Conservation (phyloP, 768 basidiomycete species). For the Dictyophora rubrovolvata region DNA sequence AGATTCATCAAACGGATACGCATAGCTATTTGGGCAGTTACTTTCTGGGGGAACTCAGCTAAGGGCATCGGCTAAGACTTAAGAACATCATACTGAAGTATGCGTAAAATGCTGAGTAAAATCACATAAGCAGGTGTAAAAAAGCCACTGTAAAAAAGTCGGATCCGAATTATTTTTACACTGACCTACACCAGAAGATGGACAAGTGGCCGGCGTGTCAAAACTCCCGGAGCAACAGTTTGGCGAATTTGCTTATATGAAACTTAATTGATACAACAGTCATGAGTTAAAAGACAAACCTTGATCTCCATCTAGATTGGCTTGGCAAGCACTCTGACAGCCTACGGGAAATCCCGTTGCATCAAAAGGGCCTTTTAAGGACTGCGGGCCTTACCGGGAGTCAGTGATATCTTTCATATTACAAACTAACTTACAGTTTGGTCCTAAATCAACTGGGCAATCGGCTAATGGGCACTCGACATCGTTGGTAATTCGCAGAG, state of each 20-base stretch:
- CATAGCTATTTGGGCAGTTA: slow-evolving; percentile 38
- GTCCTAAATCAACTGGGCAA: slow-evolving; percentile 53
- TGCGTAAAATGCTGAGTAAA: slow-evolving; percentile 5
- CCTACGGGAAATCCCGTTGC: slow-evolving; percentile 45
- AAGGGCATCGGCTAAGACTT: neutral
- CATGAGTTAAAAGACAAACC: slow-evolving; percentile 13
- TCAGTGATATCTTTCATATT: neutral
- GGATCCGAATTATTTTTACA: neutral
- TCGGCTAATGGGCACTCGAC: slow-evolving; percentile 42
- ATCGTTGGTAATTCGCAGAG: slow-evolving; percentile 46
- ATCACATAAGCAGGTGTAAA: neutral
- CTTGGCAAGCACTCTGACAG: slow-evolving; percentile 49
- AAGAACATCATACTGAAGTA: slow-evolving; percentile 8
- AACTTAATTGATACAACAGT: neutral
- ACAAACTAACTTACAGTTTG: slow-evolving; percentile 33
- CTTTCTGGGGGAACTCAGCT: slow-evolving; percentile 19
- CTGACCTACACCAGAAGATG: slow-evolving; percentile 29
- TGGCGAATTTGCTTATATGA: slow-evolving; percentile 36
- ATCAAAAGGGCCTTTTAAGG: slow-evolving; percentile 44
- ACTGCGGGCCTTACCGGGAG: slow-evolving; percentile 31
- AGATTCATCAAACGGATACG: slow-evolving; percentile 45
- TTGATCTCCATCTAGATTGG: slow-evolving; percentile 28
- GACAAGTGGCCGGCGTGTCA: slow-evolving; percentile 46
- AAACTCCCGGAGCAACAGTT: slow-evolving; percentile 57
- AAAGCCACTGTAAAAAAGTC: neutral